phyloP scores from a whole-genome alignment of 2,329 filamentous ascomycete species.

The Colletotrichum sp. region DNA sequence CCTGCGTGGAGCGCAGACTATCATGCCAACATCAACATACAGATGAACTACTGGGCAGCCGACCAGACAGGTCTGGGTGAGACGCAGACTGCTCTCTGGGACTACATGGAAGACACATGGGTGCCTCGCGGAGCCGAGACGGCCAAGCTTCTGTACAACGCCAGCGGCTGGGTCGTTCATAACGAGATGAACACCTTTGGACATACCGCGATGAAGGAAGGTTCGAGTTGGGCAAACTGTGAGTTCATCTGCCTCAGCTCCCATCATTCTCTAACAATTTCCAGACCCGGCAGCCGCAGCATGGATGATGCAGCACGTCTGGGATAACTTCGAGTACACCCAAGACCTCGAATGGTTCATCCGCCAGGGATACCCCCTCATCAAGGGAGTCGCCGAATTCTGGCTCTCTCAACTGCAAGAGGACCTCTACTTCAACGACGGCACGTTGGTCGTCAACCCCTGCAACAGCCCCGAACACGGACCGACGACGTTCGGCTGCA shows the following conservation, averaged over 20 bases:
- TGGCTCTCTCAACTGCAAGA: slow-evolving; percentile 59
- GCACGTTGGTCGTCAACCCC: slow-evolving; percentile 59
- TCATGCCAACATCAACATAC: slow-evolving; percentile 63
- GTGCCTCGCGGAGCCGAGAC: slow-evolving; percentile 57
- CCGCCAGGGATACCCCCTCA: slow-evolving; percentile 53
- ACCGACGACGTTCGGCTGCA: slow-evolving; percentile 56
- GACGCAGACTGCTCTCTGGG: slow-evolving; percentile 51
- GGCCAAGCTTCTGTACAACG: slow-evolving; percentile 57
- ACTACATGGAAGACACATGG: slow-evolving; percentile 59
- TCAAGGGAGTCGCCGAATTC: slow-evolving; percentile 59
- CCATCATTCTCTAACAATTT: slow-evolving; percentile 33
- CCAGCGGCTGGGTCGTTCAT: slow-evolving; percentile 60
- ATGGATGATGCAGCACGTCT: slow-evolving; percentile 67
- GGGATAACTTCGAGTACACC: slow-evolving; percentile 61
- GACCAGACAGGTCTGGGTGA: slow-evolving; percentile 55
- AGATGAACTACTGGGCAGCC: slow-evolving; percentile 66
- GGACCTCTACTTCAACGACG: slow-evolving; percentile 54
- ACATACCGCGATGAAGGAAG: slow-evolving; percentile 48
- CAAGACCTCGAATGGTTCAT: slow-evolving; percentile 50
- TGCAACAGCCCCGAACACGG: slow-evolving; percentile 65
- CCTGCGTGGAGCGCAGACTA: slow-evolving; percentile 56
- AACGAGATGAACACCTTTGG: slow-evolving; percentile 66
- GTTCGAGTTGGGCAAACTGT: slow-evolving; percentile 36
- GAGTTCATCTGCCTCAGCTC: not conserved
- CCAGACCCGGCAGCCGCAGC: slow-evolving; percentile 50